These are phyloP conservation scores for Komagataella populi DNA, from an alignment of 805 yeast species.

Conservation along the genomic window DNA sequence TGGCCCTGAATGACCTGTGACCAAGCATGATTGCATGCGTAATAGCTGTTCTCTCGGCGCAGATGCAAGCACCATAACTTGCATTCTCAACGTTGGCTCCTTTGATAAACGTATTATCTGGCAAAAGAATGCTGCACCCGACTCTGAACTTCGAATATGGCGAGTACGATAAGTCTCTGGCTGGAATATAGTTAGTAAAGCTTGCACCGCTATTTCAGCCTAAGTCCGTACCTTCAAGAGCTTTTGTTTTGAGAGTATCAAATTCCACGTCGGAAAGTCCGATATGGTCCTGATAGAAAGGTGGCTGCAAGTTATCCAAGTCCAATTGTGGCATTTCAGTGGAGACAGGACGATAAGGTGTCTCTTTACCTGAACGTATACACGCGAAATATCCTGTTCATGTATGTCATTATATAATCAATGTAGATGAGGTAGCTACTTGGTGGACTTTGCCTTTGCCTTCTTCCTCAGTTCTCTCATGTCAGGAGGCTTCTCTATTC, in stretches of 20 bases:
- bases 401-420: neutral
- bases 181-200: conserved; percentile 11
- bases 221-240: conserved; percentile 3
- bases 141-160: conserved; percentile 76
- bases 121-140: conserved; percentile 61
- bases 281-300: conserved; percentile 4
- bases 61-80: conserved; percentile 63
- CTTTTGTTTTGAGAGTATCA: conserved; percentile 8
- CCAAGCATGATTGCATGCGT: conserved; percentile 33
- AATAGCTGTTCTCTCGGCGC: conserved; percentile 66
- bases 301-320: conserved; percentile 3
- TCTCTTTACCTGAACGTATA: neutral
- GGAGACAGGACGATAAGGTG: neutral
- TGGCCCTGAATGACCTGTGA: conserved; percentile 30
- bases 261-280: conserved; percentile 4
- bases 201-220: neutral
- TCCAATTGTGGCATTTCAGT: neutral
- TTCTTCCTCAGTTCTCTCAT: conserved; percentile 47
- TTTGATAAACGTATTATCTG: conserved; percentile 28
- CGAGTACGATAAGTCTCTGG: conserved; percentile 40
- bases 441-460: conserved; percentile 9
- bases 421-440: neutral
- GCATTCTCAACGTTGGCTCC: conserved; percentile 96
- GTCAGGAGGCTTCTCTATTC: conserved; percentile 70
- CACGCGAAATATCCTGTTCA: neutral